Percentiles rank a stretch among this genome's conserved stretches.
These are phyloP conservation scores for Hemileia vastatrix DNA, from an alignment of 1,284 basidiomycete genomes.

Conservation along the genomic window DNA sequence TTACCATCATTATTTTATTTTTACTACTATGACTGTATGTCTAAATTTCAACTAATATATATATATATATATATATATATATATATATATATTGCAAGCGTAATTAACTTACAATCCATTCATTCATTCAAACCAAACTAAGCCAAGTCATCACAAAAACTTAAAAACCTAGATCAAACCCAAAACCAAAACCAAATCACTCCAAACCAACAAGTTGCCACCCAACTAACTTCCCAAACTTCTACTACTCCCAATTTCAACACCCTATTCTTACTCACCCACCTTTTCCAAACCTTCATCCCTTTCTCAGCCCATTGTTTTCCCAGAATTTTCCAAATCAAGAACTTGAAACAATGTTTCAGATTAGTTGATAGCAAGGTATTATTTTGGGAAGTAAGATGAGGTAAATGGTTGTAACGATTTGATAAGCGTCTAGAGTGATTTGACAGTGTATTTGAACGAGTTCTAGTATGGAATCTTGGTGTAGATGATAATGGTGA, in stretches of 20 bases:
- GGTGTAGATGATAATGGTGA: constrained; percentile 4
- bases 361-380: not conserved
- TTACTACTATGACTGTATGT: no score
- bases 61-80: no score
- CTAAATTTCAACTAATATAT: no score
- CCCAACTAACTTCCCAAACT: not conserved
- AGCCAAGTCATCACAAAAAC: not conserved
- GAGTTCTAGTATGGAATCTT: not conserved
- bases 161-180: not conserved
- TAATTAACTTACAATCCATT: not conserved
- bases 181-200: constrained; percentile 1
- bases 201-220: not conserved
- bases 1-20: no score
- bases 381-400: not conserved
- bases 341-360: not conserved
- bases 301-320: not conserved
- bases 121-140: not conserved
- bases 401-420: not conserved
- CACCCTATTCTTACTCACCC: not conserved
- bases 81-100: no score
- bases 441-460: not conserved
- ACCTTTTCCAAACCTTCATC: not conserved
- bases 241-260: not conserved
- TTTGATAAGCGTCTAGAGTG: not conserved
- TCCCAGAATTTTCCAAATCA: not conserved